These are phyloP conservation scores for Metschnikowia lunata DNA, from an alignment of 805 yeast genomes.

Conservation along the genomic window DNA sequence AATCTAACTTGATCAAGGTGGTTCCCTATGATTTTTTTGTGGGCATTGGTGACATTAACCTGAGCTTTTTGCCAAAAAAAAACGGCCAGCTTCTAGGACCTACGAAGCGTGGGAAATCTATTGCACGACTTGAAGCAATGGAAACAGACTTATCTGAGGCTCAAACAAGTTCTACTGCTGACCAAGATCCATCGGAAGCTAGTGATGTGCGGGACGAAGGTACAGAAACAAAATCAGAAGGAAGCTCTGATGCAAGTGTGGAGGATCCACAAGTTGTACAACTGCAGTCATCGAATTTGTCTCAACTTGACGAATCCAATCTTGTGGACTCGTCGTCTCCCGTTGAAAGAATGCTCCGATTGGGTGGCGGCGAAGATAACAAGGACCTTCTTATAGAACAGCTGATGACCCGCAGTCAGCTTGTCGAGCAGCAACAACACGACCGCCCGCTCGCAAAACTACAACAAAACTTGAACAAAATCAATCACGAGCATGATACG, in stretches of 20 bases:
- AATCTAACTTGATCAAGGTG: conserved; percentile 82
- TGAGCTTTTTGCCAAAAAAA: conserved; percentile 84
- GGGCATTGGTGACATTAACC: conserved; percentile 95
- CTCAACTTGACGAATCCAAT: neutral
- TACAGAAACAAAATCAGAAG: neutral
- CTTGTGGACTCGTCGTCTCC: conserved; percentile 27
- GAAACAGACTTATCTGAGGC: conserved; percentile 11
- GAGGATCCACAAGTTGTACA: neutral
- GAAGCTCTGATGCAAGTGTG: neutral
- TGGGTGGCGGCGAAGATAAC: conserved; percentile 50
- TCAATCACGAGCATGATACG: conserved; percentile 31
- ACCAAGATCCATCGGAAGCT: neutral
- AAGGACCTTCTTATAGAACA: conserved; percentile 48
- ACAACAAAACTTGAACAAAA: conserved; percentile 65
- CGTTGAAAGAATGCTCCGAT: conserved; percentile 45
- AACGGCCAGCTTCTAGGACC: conserved; percentile 56
- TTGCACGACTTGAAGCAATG: conserved; percentile 51
- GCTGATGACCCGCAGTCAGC: conserved; percentile 59
- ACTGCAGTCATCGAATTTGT: neutral
- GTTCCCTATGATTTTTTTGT: conserved; percentile 95
- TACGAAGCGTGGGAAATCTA: conserved; percentile 52
- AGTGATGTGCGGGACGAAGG: neutral
- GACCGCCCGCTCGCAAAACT: conserved; percentile 82
- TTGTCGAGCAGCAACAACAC: conserved; percentile 73
- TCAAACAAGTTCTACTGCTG: neutral